A percentile compares a stretch with the other conserved stretches of the same genome.
These are phyloP conservation scores for Aspergillus ostianus DNA, from an alignment of 495 filamentous ascomycete species.

Conservation along the genomic window DNA sequence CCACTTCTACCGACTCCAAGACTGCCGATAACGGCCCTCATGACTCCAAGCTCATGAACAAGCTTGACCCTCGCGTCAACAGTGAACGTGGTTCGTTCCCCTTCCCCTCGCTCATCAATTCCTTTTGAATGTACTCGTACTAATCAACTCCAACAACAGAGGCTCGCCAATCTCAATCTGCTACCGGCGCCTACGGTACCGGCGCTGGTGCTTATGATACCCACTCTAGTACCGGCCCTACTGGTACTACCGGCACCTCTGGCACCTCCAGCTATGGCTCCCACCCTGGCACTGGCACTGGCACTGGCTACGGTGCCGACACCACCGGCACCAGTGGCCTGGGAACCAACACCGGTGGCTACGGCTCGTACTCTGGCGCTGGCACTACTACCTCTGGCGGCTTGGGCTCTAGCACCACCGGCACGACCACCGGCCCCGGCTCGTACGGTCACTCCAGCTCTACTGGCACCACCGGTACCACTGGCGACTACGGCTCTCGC, in stretches of 20 bases:
- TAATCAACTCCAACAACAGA: background rate
- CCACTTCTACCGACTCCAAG: conserved; percentile 11
- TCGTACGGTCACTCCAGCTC: background rate
- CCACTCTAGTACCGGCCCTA: background rate
- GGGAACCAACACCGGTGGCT: background rate
- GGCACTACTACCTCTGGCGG: conserved; percentile 11
- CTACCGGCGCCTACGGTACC: background rate
- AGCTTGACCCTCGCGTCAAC: conserved; percentile 14
- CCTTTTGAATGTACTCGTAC: background rate
- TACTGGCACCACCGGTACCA: no score
- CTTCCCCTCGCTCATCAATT: background rate
- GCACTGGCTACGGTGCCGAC: background rate
- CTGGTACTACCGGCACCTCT: no score
- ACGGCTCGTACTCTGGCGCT: background rate
- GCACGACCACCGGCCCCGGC: conserved; percentile 6
- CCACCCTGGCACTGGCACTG: background rate
- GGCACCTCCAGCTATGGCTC: background rate
- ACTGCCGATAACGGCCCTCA: conserved; percentile 20
- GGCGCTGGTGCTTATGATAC: background rate
- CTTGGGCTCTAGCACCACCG: conserved; percentile 8
- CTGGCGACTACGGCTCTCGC: conserved; percentile 16
- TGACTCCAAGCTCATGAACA: conserved; percentile 13
- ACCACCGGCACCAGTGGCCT: background rate
- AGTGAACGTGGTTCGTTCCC: conserved; percentile 5
- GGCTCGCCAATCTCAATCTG: background rate